Percentiles rank a stretch among this genome's conserved stretches.
Evolutionary conservation across 1,139 yeast species (phyloP).

Genomic region (Yamadazyma oceani): DNA sequence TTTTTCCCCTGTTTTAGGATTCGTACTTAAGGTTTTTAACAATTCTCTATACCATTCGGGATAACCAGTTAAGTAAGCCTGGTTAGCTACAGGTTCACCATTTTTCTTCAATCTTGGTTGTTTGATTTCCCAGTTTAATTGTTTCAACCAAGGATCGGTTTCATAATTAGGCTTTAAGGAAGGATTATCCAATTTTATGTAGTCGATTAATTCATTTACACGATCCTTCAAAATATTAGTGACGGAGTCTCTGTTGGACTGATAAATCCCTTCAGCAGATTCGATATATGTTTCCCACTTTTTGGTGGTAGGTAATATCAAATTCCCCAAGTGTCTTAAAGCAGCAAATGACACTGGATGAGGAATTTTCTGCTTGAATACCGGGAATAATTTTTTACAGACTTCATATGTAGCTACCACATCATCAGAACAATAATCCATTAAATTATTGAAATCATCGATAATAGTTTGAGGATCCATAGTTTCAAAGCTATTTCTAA

Average conservation of each 20-base stretch:
- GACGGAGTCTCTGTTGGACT: conserved; percentile 56
- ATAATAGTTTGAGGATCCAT: conserved; percentile 54
- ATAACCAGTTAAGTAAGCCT: conserved; percentile 78
- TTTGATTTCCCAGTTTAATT: conserved; percentile 80
- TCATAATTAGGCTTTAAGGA: conserved; percentile 29
- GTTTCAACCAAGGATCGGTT: conserved; percentile 84
- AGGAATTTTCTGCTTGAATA: conserved; percentile 67
- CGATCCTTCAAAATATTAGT: conserved; percentile 57
- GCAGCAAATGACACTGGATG: conserved; percentile 97
- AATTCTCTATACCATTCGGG: conserved; percentile 93
- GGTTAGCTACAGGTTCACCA: conserved; percentile 75
- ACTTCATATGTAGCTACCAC: conserved; percentile 75
- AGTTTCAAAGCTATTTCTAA: conserved; percentile 63
- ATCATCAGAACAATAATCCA: conserved; percentile 84
- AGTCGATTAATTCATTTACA: conserved; percentile 57
- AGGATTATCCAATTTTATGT: conserved; percentile 28
- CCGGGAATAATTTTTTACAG: conserved; percentile 66
- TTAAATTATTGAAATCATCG: conserved; percentile 58
- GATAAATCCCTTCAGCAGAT: conserved; percentile 68
- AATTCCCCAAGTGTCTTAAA: conserved; percentile 69
- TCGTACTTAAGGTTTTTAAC: conserved; percentile 45
- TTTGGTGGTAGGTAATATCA: conserved; percentile 74
- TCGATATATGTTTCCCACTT: conserved; percentile 73
- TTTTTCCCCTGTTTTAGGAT: conserved; percentile 24
- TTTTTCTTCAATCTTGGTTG: conserved; percentile 64